Percentiles rank a stretch among this genome's conserved stretches.
Evolutionary conservation across 2,329 filamentous ascomycete genomes (phyloP).

Genomic region (Penicillium sp.): DNA sequence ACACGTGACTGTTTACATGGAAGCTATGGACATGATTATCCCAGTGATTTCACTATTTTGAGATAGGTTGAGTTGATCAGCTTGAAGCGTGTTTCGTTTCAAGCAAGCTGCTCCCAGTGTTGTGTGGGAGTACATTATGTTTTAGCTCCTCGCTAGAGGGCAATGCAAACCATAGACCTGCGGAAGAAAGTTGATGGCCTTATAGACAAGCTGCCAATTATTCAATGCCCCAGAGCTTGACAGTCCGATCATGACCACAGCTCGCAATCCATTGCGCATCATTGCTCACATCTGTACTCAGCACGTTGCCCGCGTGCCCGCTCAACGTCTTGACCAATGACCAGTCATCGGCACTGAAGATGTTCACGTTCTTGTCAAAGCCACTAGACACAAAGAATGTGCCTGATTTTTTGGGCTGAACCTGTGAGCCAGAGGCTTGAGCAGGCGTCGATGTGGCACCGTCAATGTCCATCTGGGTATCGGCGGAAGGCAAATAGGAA

Average conservation of each 20-base stretch:
- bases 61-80: neutral
- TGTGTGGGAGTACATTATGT: neutral
- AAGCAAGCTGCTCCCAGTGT: neutral
- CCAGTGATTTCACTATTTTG: neutral
- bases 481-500: conserved; percentile 58
- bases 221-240: conserved; percentile 93
- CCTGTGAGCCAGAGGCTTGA: conserved; percentile 25
- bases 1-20: conserved; percentile 15
- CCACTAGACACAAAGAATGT: conserved; percentile 89
- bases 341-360: conserved; percentile 97
- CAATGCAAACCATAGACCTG: neutral
- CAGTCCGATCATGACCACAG: conserved; percentile 87
- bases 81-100: neutral
- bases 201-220: conserved; percentile 42
- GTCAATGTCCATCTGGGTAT: conserved; percentile 52
- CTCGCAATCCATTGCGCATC: conserved; percentile 93
- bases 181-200: neutral
- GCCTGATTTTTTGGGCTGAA: conserved; percentile 77
- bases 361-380: conserved; percentile 92
- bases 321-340: conserved; percentile 80
- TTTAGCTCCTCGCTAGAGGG: neutral
- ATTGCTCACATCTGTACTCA: conserved; percentile 81
- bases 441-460: conserved; percentile 11
- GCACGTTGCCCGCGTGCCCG: conserved; percentile 87
- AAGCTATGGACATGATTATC: neutral